Conservation (phyloP, 805 yeast species). For the Candida lessepsii region DNA sequence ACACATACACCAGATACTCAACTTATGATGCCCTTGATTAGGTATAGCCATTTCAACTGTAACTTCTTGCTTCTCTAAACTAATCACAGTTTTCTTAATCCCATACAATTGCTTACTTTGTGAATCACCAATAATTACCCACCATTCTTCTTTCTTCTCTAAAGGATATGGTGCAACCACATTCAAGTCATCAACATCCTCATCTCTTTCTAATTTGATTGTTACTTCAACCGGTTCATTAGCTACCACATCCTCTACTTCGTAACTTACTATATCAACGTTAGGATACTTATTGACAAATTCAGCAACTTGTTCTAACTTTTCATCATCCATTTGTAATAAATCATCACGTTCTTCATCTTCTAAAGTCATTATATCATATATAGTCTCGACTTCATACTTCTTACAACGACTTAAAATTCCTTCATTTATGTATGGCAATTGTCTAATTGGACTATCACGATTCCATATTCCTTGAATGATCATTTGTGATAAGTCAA, state of each 20-base stretch:
- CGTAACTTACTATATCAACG: conserved; percentile 59
- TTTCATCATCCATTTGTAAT: conserved; percentile 50
- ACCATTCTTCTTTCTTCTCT: conserved; percentile 71
- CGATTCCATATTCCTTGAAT: conserved; percentile 84
- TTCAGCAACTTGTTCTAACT: conserved; percentile 68
- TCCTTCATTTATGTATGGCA: conserved; percentile 61
- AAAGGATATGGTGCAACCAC: conserved; percentile 62
- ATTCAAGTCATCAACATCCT: conserved; percentile 62
- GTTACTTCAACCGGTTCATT: conserved; percentile 48
- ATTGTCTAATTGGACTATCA: conserved; percentile 75
- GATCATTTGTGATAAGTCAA: conserved; percentile 88
- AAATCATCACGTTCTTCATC: conserved; percentile 70
- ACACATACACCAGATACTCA: conserved; percentile 83
- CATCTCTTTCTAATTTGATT: conserved; percentile 65
- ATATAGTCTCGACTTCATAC: conserved; percentile 64
- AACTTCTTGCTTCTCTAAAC: conserved; percentile 51
- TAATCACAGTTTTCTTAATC: conserved; percentile 60
- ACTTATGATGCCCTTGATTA: conserved; percentile 55
- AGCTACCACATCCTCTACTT: conserved; percentile 44
- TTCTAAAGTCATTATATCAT: conserved; percentile 76
- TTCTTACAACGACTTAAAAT: conserved; percentile 55
- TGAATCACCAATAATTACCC: conserved; percentile 80
- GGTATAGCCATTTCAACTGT: conserved; percentile 58
- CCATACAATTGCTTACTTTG: conserved; percentile 62
- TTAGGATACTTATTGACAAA: conserved; percentile 91